Evolutionary conservation across 805 yeast species (phyloP), one percentile per base, ranked within the genome.

Genomic region (Candida silvatica): DNA sequence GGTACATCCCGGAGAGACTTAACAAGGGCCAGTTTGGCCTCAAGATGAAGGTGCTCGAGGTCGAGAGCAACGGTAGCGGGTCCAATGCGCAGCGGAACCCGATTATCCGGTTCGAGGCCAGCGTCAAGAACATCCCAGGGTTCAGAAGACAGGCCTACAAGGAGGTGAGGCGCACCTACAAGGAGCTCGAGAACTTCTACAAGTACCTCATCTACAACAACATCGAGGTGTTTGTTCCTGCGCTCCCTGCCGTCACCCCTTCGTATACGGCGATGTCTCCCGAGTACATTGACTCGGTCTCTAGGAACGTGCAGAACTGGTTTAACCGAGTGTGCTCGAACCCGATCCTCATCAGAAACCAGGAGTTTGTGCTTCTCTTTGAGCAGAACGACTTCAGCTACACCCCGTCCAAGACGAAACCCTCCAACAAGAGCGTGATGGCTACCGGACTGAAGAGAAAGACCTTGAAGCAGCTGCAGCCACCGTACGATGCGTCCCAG

Each of bases 141-240:
- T 92, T 75, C 54, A 66, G 96, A 39, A 85, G 82, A 43, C 59
- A 71, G 6, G 55, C 57, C 6, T 87, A 82, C 56, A 74, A 77
- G 36, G 88, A 79, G 37, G 62, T 90, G 12, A 75, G 95, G 45
- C 72, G 97, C 39, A 79, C 95, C 0, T 81, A 76, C 51, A 69
- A 70, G 39, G 98, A 92, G 55, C 67, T 87, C 44, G 73, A 71
- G 22, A 73, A 77, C 40, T 74, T 92, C 48, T 84, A 83, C 58
- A 76, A 75, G 44, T 90, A 82, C 52, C 61, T 92, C 42, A 76
- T 77, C 37, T 77, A 78, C 16, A 83, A 94, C 26, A 81, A 87
- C 49, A 79, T 90, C 22, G 97, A 92, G 55, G 88, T 92, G 37
- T 87, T 90, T 59, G 87, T 92, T 4, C 97, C 97, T 0, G 77